These are phyloP conservation scores for Trametes sanguinea DNA, from an alignment of 768 basidiomycete species.

Conservation along the genomic window DNA sequence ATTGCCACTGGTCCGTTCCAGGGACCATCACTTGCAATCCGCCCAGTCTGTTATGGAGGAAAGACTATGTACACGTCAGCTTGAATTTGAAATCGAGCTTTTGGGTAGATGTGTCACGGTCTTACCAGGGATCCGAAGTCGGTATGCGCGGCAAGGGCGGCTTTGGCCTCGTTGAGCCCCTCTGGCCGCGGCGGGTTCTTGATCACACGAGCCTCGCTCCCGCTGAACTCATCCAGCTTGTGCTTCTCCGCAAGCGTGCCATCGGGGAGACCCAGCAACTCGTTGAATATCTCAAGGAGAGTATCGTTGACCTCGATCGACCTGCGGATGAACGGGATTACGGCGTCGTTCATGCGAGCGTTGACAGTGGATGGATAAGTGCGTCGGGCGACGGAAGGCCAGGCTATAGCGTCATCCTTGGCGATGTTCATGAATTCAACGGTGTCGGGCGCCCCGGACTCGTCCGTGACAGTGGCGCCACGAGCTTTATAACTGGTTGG, in stretches of 20 bases:
- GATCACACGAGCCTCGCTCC: conserved; percentile 37
- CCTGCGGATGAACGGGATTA: conserved; percentile 27
- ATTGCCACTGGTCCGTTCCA: conserved; percentile 40
- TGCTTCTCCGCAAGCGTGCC: conserved; percentile 34
- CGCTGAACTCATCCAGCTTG: conserved; percentile 29
- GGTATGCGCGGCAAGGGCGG: conserved; percentile 37
- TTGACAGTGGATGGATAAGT: conserved; percentile 36
- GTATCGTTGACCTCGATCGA: conserved; percentile 32
- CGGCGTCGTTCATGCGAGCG: conserved; percentile 14
- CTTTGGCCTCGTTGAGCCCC: conserved; percentile 21
- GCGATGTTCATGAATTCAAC: conserved; percentile 41
- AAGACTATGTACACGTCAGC: conserved; percentile 43
- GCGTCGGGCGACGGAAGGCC: conserved; percentile 33
- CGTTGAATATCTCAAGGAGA: conserved; percentile 28
- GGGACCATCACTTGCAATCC: conserved; percentile 67
- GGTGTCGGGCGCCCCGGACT: conserved; percentile 34
- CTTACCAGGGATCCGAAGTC: conserved; percentile 40
- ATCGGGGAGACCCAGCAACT: conserved; percentile 32
- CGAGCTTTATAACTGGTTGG: conserved; percentile 32
- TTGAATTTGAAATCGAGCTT: not conserved
- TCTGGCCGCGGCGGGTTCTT: conserved; percentile 31
- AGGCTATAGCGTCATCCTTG: conserved; percentile 40
- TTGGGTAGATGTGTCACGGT: not conserved
- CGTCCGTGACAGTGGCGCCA: conserved; percentile 37
- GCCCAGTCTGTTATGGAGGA: conserved; percentile 70